phyloP scores from a whole-genome alignment of 495 filamentous ascomycete genomes.

The Penicillium maclennaniae region DNA sequence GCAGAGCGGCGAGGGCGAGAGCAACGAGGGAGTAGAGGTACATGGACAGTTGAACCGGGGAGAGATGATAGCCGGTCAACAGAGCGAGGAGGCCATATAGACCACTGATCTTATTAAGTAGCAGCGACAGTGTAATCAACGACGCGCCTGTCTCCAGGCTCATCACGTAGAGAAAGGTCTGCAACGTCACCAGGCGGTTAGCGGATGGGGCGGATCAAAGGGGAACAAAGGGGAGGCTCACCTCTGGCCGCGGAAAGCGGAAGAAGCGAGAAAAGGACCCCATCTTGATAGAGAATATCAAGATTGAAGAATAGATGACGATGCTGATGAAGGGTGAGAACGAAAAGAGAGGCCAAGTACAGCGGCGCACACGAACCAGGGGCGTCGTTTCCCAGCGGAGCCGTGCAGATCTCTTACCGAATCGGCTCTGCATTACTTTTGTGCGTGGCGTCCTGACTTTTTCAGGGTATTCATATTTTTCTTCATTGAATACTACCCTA shows the following conservation, averaged over 20 bases:
- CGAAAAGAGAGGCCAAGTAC: not conserved
- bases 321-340: not conserved
- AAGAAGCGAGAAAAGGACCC: slow-evolving; percentile 46
- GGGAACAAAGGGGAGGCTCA: slow-evolving; percentile 24
- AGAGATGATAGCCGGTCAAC: slow-evolving; percentile 66
- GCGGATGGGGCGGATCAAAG: slow-evolving; percentile 10
- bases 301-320: slow-evolving; percentile 13
- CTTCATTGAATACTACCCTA: not conserved
- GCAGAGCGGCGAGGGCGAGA: slow-evolving; percentile 55
- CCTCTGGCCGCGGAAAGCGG: slow-evolving; percentile 58
- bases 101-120: slow-evolving; percentile 85
- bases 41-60: slow-evolving; percentile 67
- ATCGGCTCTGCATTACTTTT: not conserved
- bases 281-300: slow-evolving; percentile 28
- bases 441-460: not conserved
- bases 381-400: slow-evolving; percentile 3
- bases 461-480: not conserved
- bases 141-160: slow-evolving; percentile 82
- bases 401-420: slow-evolving; percentile 7
- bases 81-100: slow-evolving; percentile 85
- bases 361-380: not conserved
- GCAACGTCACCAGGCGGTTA: slow-evolving; percentile 23
- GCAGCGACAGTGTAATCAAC: slow-evolving; percentile 69
- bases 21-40: slow-evolving; percentile 79
- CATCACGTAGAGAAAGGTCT: slow-evolving; percentile 81